Percentiles rank a stretch among this genome's conserved stretches.
Evolutionary conservation across 306 rosid genomes (phyloP).

Genomic region (Malus orientalis): DNA sequence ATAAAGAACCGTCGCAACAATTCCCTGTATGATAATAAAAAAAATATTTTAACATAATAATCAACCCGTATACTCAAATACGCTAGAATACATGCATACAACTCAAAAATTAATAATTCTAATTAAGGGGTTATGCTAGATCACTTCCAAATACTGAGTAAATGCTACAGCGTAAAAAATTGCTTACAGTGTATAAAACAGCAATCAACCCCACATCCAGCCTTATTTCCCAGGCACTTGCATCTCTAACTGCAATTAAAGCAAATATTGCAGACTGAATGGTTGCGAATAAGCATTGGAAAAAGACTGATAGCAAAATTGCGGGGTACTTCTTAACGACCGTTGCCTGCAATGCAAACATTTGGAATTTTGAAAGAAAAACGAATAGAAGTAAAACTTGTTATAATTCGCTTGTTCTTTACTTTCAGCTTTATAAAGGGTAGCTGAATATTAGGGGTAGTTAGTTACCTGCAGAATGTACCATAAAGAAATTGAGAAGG

Average conservation of each 20-base stretch:
- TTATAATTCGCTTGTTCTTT: too few species aligned
- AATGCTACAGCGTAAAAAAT: too few species aligned
- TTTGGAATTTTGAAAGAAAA: not conserved
- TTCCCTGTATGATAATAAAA: conserved; percentile 18
- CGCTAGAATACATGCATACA: too few species aligned
- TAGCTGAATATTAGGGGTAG: too few species aligned
- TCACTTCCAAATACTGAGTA: too few species aligned
- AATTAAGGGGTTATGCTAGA: too few species aligned
- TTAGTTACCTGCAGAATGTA: conserved; percentile 19
- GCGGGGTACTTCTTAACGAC: conserved; percentile 27
- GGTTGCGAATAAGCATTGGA: conserved; percentile 17
- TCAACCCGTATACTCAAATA: too few species aligned
- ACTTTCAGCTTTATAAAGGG: too few species aligned
- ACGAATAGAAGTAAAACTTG: too few species aligned
- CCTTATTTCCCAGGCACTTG: conserved; percentile 26
- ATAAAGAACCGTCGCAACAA: conserved; percentile 17
- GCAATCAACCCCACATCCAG: conserved; percentile 23
- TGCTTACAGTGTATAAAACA: conserved; percentile 20
- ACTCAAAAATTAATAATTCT: too few species aligned
- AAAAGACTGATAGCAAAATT: conserved; percentile 12
- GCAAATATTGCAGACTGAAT: conserved; percentile 20
- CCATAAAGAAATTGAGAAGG: conserved; percentile 24
- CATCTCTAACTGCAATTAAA: conserved; percentile 20
- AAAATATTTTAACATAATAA: too few species aligned
- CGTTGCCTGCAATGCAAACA: conserved; percentile 19